Base-by-base conservation (phyloP, 108 stramenopile genomes). In the Skeletonema menzelii region DNA sequence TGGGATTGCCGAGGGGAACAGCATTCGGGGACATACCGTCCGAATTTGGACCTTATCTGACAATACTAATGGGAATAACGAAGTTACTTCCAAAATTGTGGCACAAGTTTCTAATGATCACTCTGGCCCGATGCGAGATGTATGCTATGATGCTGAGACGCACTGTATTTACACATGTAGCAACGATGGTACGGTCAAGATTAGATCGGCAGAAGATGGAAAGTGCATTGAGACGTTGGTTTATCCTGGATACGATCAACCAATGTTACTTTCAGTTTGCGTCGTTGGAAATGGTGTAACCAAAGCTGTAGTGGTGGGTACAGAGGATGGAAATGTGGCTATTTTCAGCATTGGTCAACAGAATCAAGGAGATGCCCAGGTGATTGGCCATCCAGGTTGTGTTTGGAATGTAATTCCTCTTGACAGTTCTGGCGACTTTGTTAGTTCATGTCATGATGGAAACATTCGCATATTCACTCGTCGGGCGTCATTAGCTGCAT, bases 111-210 rank as follows among this genome's bases (percentile, higher is more conserved):
- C 84, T 49, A 79, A 93, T 61, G 94, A 95, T 78, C 94, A 95
- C 67, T 74, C 86, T 3, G 91, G 94, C 30, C 91, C 94, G 34
- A 93, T 95, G 56, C 86, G 94, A 10, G 88, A 86, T 65, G 84
- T 97, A 11, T 64, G 42, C 24, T 88, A 92, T 42, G 85, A 85
- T 42, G 15, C 62, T 4, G 67, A 69, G 37, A 84, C 84, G 0
- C 74, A 83, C 60, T 53, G 59, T 11, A 67, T 98, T 10, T 91
- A 92, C 22, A 90, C 97, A 0, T 97, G 95, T 37, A 90, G 87
- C 40, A 94, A 95, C 30, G 99, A 98, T 76, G 97, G 96, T 15
- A 96, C 96, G 7, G 93, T 98, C 15, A 83, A 93, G 70, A 58
- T 98, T 6, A 94, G 99, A 74, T 80, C 82, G 27, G 76, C 79